Percentiles rank a stretch among this genome's conserved stretches.
phyloP scores from a whole-genome alignment of 352 stramenopile species.

The Globisporangium megalacanthum region DNA sequence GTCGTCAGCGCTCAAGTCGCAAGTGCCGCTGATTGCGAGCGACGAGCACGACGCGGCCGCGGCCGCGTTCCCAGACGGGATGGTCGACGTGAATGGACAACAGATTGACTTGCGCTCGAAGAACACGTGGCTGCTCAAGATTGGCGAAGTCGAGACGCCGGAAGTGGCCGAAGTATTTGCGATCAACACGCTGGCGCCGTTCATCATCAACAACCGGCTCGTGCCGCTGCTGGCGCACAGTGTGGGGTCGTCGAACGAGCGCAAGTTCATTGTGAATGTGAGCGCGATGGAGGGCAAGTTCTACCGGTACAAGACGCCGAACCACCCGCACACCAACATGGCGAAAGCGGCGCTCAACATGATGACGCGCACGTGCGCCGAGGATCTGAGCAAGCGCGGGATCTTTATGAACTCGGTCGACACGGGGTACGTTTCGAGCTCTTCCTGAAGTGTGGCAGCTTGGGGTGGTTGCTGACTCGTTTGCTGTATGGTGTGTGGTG shows the following conservation, averaged over 20 bases:
- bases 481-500: slow-evolving; percentile 2
- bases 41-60: slow-evolving; percentile 50
- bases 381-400: slow-evolving; percentile 90
- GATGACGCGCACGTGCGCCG: slow-evolving; percentile 95
- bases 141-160: slow-evolving; percentile 89
- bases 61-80: slow-evolving; percentile 57
- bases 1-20: slow-evolving; percentile 79
- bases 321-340: slow-evolving; percentile 98
- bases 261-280: slow-evolving; percentile 96
- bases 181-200: slow-evolving; percentile 96
- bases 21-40: slow-evolving; percentile 71
- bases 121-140: slow-evolving; percentile 95
- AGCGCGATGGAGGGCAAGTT: slow-evolving; percentile 98
- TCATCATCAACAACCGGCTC: slow-evolving; percentile 95
- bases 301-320: slow-evolving; percentile 95
- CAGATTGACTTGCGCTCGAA: slow-evolving; percentile 92
- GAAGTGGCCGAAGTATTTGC: slow-evolving; percentile 87
- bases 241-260: slow-evolving; percentile 24
- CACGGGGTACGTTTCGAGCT: slow-evolving; percentile 76
- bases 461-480: background rate
- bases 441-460: background rate
- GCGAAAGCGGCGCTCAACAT: slow-evolving; percentile 98
- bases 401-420: slow-evolving; percentile 99
- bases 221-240: slow-evolving; percentile 85
- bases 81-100: slow-evolving; percentile 94